These are phyloP conservation scores for Venturia aucupariae DNA, from an alignment of 2,329 filamentous ascomycete genomes.

Conservation along the genomic window DNA sequence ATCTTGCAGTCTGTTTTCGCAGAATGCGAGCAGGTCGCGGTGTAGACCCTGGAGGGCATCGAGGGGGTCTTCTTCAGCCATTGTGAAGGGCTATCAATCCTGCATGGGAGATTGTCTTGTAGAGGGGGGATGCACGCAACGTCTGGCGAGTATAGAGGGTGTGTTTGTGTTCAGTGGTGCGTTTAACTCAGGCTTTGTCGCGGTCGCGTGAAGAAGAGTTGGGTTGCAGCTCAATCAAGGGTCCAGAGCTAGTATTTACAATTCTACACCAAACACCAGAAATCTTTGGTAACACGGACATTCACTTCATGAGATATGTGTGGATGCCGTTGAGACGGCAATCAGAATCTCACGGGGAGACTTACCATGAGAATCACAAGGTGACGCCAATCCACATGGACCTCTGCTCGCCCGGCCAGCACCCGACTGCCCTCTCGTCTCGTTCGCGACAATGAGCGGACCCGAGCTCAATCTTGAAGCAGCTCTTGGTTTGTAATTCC, in stretches of 20 bases:
- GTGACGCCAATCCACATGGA: not conserved
- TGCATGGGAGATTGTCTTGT: not conserved
- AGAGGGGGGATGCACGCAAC: not conserved
- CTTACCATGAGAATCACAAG: not conserved
- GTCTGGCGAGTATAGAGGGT: not conserved
- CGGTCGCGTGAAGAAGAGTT: not conserved
- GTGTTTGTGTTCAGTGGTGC: too few species aligned
- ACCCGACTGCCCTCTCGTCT: not conserved
- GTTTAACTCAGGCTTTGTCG: not conserved
- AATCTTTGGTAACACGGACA: not conserved
- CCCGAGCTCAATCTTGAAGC: not conserved
- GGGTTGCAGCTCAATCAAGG: not conserved
- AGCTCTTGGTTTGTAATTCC: not conserved
- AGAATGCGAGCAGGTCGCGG: slow-evolving; percentile 69
- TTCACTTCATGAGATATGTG: not conserved
- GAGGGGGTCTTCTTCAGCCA: slow-evolving; percentile 11
- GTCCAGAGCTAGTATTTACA: too few species aligned
- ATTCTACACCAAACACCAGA: not conserved
- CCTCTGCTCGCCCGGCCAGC: not conserved
- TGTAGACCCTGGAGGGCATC: slow-evolving; percentile 65
- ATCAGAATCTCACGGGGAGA: not conserved
- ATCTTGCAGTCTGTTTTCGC: slow-evolving; percentile 60
- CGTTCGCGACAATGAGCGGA: not conserved
- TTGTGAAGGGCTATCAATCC: not conserved
- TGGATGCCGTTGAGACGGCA: not conserved